phyloP scores from a whole-genome alignment of 164 flowering plant genomes.

The Berberis thunbergii region DNA sequence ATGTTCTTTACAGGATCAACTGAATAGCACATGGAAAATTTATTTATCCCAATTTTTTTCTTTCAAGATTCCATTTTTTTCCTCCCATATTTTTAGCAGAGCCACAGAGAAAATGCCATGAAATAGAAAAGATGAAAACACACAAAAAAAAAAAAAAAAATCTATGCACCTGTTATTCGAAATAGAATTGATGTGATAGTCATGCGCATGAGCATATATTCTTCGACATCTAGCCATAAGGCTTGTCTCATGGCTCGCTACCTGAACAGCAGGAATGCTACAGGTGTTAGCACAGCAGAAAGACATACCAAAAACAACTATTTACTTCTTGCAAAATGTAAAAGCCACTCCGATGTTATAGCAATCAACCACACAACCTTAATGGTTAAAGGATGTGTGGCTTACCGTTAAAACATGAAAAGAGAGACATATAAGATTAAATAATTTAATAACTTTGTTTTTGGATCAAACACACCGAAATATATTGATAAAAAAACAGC shows the following conservation, averaged over 20 bases:
- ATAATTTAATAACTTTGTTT: too few relatives aligned
- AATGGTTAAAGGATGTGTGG: background rate
- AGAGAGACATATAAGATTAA: background rate
- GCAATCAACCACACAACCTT: background rate
- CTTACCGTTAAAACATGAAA: background rate
- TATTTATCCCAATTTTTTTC: too few relatives aligned
- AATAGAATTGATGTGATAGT: conserved; percentile 97
- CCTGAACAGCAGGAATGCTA: conserved; percentile 31
- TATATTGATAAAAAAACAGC: too few relatives aligned
- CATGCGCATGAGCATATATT: conserved; percentile 99
- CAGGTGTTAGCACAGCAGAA: conserved; percentile 7
- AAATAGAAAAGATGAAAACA: too few relatives aligned
- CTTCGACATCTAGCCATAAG: conserved; percentile 88
- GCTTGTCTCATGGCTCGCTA: conserved; percentile 77
- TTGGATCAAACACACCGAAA: too few relatives aligned
- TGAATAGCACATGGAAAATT: background rate
- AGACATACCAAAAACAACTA: background rate
- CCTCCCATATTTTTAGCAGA: too few relatives aligned
- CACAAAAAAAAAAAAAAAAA: conserved; percentile 12
- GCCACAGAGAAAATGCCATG: too few relatives aligned
- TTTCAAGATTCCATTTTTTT: too few relatives aligned
- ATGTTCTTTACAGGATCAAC: background rate
- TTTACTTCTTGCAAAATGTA: background rate
- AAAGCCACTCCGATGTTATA: background rate
- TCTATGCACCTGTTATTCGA: conserved; percentile 73